Percentiles rank a stretch among this genome's conserved stretches.
Evolutionary conservation across 768 basidiomycete genomes (phyloP).

Genomic region (Kwoniella pini): DNA sequence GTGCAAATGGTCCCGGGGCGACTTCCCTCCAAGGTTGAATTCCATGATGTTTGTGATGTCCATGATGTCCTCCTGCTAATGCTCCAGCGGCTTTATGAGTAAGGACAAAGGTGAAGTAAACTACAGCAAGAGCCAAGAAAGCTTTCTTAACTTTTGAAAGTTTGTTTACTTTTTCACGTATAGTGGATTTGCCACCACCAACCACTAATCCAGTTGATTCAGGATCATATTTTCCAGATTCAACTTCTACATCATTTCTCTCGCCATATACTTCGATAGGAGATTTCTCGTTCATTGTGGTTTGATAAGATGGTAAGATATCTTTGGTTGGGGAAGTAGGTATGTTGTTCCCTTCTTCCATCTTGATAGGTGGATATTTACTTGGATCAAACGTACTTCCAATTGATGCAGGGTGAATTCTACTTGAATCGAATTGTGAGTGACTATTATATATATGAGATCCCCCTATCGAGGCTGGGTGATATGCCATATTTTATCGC

Average conservation of each 20-base stretch:
- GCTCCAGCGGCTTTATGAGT: background rate
- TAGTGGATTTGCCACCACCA: background rate
- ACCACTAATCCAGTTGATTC: constrained; percentile 9
- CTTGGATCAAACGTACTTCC: no score
- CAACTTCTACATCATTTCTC: constrained; percentile 3
- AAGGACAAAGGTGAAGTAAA: constrained; percentile 9
- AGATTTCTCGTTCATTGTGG: constrained; percentile 18
- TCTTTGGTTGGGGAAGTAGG: no score
- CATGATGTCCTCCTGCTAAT: background rate
- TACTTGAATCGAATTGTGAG: no score
- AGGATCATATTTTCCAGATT: constrained; percentile 4
- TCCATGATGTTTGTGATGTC: constrained; percentile 4
- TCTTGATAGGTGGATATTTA: no score
- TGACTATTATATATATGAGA: no score
- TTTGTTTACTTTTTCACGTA: constrained; percentile 1
- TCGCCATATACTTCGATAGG: background rate
- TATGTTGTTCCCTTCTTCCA: no score
- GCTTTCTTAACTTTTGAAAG: constrained; percentile 24
- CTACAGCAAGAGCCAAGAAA: constrained; percentile 10
- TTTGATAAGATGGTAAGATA: no score
- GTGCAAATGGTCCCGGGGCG: no score
- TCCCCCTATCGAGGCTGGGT: no score
- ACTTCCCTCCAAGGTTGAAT: background rate
- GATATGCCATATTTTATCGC: no score
- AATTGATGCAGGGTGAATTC: no score